These are phyloP conservation scores for Groenewaldozyma salmanticensis DNA, from an alignment of 805 yeast species.

Conservation along the genomic window DNA sequence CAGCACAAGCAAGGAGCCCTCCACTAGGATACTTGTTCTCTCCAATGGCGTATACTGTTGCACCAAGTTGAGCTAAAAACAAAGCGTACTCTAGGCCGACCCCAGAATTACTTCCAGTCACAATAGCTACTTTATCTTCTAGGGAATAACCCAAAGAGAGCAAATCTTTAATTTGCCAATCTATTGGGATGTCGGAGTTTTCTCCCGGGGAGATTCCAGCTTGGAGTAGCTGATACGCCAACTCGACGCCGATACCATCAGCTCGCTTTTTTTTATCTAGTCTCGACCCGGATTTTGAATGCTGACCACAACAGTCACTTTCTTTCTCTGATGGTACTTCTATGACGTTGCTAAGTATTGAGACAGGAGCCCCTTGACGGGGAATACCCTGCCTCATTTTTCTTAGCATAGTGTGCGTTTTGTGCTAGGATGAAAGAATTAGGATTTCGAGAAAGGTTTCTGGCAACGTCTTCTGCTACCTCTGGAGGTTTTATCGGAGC, in stretches of 20 bases:
- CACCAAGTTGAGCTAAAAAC: conserved; percentile 36
- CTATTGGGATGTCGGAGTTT: conserved; percentile 19
- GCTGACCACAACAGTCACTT: too few species aligned
- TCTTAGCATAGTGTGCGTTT: too few species aligned
- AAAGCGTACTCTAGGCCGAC: conserved; percentile 36
- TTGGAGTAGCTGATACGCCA: not conserved
- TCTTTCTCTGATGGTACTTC: too few species aligned
- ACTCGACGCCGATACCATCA: not conserved
- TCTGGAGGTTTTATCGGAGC: too few species aligned
- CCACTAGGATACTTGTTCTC: conserved; percentile 18
- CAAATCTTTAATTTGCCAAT: conserved; percentile 15
- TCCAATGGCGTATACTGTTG: conserved; percentile 31
- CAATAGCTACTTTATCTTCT: conserved; percentile 33
- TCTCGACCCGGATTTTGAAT: too few species aligned
- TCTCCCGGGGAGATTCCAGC: conserved; percentile 22
- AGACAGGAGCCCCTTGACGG: too few species aligned
- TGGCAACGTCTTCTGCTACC: too few species aligned
- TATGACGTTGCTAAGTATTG: too few species aligned
- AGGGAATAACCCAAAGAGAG: conserved; percentile 33
- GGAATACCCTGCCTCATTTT: too few species aligned
- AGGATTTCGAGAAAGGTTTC: too few species aligned
- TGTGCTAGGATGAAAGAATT: too few species aligned
- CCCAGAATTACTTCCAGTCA: conserved; percentile 38
- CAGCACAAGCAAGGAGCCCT: conserved; percentile 19
- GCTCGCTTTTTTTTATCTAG: too few species aligned